Conservation (phyloP, 306 rosid species). For the Pyrus pyrifolia region DNA sequence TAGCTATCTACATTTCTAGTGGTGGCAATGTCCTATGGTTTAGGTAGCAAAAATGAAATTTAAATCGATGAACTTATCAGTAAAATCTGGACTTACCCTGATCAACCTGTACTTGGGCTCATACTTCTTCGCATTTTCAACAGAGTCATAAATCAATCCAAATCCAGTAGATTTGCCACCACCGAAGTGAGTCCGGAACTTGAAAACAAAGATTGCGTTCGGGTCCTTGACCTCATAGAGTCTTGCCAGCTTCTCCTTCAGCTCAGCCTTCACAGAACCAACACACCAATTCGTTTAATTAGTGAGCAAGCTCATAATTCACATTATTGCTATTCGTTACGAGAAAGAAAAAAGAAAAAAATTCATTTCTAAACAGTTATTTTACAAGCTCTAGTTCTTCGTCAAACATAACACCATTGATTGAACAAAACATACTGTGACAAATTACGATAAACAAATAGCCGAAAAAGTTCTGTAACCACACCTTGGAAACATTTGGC, state of each 20-base stretch:
- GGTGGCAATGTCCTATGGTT: neutral
- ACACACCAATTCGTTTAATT: neutral
- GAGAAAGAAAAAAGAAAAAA: too few relatives aligned
- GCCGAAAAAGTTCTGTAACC: too few relatives aligned
- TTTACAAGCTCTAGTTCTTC: neutral
- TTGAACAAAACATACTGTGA: neutral
- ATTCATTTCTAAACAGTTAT: too few relatives aligned
- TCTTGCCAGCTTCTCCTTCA: slow-evolving; percentile 77
- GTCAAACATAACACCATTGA: neutral
- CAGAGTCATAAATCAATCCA: slow-evolving; percentile 87
- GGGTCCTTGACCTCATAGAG: slow-evolving; percentile 83
- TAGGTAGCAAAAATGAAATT: neutral
- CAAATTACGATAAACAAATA: neutral
- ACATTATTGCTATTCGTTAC: too few relatives aligned
- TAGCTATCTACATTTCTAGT: neutral
- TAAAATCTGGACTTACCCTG: slow-evolving; percentile 50
- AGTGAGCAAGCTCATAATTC: neutral
- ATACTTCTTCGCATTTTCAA: slow-evolving; percentile 80
- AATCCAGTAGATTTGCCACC: slow-evolving; percentile 96
- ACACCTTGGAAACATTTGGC: slow-evolving; percentile 85
- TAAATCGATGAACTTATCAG: neutral
- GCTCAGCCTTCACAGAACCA: slow-evolving; percentile 51
- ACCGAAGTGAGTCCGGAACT: slow-evolving; percentile 89
- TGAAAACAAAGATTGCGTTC: slow-evolving; percentile 73
- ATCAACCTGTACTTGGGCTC: slow-evolving; percentile 93